A percentile compares a stretch with the other conserved stretches of the same genome.
Conservation (phyloP, 345 rosid genomes). For the Eucalyptus viminalis region DNA sequence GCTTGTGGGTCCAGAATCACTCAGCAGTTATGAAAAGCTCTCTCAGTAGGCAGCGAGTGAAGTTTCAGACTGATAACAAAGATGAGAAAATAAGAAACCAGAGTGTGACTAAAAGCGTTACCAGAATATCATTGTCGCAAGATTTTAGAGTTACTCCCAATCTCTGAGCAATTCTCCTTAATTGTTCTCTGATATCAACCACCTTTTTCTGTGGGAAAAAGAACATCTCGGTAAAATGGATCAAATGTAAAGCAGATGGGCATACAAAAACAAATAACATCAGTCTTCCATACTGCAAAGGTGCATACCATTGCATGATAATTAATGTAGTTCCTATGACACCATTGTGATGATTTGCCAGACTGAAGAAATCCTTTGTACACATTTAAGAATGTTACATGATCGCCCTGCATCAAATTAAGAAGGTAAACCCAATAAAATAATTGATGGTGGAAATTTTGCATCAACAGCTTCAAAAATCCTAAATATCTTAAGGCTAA, state of each 20-base stretch:
- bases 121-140: conserved; percentile 60
- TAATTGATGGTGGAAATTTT: not conserved
- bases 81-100: not conserved
- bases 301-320: conserved; percentile 71
- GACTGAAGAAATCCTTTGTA: conserved; percentile 90
- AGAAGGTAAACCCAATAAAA: not conserved
- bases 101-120: not conserved
- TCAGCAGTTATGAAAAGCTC: not conserved
- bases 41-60: not conserved
- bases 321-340: conserved; percentile 70
- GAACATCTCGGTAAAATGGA: not conserved
- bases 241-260: not conserved
- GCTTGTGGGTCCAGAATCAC: not conserved
- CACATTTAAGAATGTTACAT: conserved; percentile 78
- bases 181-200: conserved; percentile 70
- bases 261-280: not conserved
- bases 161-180: conserved; percentile 60
- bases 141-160: conserved; percentile 74
- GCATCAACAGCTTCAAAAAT: not conserved
- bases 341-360: conserved; percentile 77
- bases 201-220: conserved; percentile 55
- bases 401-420: conserved; percentile 66
- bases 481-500: not conserved
- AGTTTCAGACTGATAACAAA: not conserved
- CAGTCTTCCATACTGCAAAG: not conserved